Percentiles rank a stretch among this genome's conserved stretches.
Conservation (phyloP, 2,329 filamentous ascomycete species). For the Talaromyces sp. region DNA sequence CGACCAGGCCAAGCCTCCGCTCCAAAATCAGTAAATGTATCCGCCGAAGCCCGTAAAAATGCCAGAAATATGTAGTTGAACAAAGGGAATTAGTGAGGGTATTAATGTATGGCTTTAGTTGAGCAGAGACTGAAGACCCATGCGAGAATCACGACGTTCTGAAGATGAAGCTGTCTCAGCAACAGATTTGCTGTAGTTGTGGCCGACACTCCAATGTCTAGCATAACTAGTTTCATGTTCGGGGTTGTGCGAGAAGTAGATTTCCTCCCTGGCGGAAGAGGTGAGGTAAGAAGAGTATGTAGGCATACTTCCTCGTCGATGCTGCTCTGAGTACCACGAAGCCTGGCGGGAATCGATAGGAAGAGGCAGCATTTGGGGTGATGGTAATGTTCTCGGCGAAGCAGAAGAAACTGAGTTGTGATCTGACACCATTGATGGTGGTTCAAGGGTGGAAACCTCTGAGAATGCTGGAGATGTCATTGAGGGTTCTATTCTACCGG, state of each 20-base stretch:
- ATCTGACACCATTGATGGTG: constrained; percentile 71
- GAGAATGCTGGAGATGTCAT: constrained; percentile 65
- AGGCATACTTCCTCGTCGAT: constrained; percentile 35
- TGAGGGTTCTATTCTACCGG: constrained; percentile 52
- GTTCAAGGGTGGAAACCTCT: constrained; percentile 61
- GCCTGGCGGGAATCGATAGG: constrained; percentile 47
- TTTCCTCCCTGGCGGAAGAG: constrained; percentile 22
- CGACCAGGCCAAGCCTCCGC: background rate
- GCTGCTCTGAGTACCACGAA: constrained; percentile 27
- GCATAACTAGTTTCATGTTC: constrained; percentile 31
- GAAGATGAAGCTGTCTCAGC: constrained; percentile 25
- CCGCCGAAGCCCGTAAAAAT: constrained; percentile 10
- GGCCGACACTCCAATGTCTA: constrained; percentile 22
- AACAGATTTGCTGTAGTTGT: constrained; percentile 24
- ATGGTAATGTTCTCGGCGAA: constrained; percentile 52
- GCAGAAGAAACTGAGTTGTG: constrained; percentile 61
- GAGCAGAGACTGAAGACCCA: constrained; percentile 41
- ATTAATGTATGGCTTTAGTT: constrained; percentile 30
- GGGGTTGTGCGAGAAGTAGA: constrained; percentile 27
- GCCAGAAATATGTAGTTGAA: constrained; percentile 1
- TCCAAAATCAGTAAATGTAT: background rate
- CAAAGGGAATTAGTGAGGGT: background rate
- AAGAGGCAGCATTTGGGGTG: constrained; percentile 41
- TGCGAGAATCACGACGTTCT: constrained; percentile 37
- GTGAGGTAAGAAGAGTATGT: constrained; percentile 25